Evolutionary conservation across 139 green algal species (phyloP).

Genomic region (Mesotaenium endlicherianum): DNA sequence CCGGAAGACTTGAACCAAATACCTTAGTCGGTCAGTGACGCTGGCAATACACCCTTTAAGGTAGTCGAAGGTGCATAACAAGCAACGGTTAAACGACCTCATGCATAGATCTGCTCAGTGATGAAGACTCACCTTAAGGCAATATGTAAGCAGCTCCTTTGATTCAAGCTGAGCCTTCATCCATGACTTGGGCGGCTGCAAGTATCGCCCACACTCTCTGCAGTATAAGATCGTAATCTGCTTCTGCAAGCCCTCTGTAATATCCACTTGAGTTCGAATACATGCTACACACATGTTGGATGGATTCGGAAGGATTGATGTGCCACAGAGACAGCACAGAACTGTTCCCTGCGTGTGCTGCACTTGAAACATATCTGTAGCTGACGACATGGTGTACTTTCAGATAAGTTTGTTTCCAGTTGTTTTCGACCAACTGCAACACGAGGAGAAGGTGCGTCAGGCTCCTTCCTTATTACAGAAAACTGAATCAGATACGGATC

Average conservation of each 20-base stretch:
- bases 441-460: no score
- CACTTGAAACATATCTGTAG: conserved; percentile 36
- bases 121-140: conserved; percentile 91
- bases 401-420: no score
- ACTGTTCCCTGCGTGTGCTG: conserved; percentile 30
- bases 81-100: no score
- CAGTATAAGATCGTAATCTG: conserved; percentile 82
- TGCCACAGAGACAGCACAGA: conserved; percentile 93
- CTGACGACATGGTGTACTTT: neutral
- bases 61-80: no score
- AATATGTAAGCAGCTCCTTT: conserved; percentile 96
- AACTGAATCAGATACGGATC: no score
- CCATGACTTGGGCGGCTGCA: conserved; percentile 95
- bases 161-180: conserved; percentile 83
- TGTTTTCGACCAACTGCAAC: no score
- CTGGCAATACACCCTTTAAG: neutral
- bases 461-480: no score
- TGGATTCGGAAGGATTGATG: conserved; percentile 83
- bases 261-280: conserved; percentile 91
- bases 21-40: neutral
- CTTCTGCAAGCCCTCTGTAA: conserved; percentile 94
- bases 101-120: no score
- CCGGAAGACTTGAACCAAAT: no score
- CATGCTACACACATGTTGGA: conserved; percentile 99
- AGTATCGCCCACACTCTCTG: conserved; percentile 87